Conservation (phyloP, 345 rosid species). For the Camelina hispida region DNA sequence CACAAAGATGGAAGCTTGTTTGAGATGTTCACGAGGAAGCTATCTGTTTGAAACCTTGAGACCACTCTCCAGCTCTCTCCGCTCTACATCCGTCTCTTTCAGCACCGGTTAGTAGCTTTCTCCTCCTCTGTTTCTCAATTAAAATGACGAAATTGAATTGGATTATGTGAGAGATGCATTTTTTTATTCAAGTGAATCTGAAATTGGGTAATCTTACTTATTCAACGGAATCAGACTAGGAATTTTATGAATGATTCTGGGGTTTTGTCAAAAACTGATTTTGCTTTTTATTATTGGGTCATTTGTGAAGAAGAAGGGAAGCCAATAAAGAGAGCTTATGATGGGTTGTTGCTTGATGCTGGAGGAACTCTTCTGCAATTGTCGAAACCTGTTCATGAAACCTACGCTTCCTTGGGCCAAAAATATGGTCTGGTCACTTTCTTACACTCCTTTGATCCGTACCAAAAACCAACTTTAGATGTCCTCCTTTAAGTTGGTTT, state of each 20-base stretch:
- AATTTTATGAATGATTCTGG: not conserved
- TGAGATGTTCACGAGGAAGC: conserved; percentile 53
- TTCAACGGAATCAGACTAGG: not conserved
- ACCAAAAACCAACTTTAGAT: not conserved
- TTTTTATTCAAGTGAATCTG: not conserved
- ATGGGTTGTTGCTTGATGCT: conserved; percentile 82
- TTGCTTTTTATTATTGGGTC: not conserved
- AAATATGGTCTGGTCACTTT: conserved; percentile 81
- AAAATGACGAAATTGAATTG: not conserved
- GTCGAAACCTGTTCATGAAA: conserved; percentile 74
- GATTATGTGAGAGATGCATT: conserved; percentile 14
- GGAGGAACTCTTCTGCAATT: conserved; percentile 92
- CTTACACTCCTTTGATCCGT: conserved; percentile 14
- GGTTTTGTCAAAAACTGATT: conserved; percentile 1
- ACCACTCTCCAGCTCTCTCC: conserved; percentile 43
- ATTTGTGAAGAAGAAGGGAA: conserved; percentile 46
- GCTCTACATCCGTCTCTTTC: conserved; percentile 49
- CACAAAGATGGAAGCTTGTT: conserved; percentile 64
- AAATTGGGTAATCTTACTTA: conserved; percentile 2
- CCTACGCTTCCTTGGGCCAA: conserved; percentile 73
- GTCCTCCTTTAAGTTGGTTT: not conserved
- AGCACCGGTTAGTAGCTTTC: conserved; percentile 47
- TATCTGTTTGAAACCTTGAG: conserved; percentile 51
- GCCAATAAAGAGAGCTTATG: conserved; percentile 60
- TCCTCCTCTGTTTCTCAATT: not conserved